Evolutionary conservation across 2,329 filamentous ascomycete species (phyloP), one percentile per base, ranked within the genome.

Genomic region (Coniochaeta ligniaria): DNA sequence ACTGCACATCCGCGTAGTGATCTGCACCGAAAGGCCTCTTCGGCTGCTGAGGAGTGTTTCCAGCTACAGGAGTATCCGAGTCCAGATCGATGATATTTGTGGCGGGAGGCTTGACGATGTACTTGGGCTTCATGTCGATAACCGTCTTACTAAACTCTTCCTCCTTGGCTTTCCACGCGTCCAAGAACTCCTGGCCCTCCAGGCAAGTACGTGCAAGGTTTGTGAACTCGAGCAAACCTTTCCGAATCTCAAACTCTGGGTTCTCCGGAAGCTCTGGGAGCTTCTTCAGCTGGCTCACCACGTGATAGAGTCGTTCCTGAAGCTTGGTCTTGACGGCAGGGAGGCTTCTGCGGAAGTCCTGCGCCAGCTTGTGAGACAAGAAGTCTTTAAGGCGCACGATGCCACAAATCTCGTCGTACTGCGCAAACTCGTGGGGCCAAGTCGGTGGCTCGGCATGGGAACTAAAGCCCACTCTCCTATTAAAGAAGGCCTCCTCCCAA

Each of bases 251-350:
- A 0, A 86, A 76, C n/a, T 86, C 81, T 0, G 92, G 83, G 50
- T 92, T 90, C 0, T 77, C 73, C 0, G 89, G 88, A 0, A 90
- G 81, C 41, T 91, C 87, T 0, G 90, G 90, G 0, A 93, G 79
- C 0, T 73, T 74, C 0, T 70, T 64, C 0, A 96, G 78, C 60
- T 88, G 75, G 0, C 68, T 66, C 1, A 84, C 76, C 2, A 92
- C 83, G 0, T 77, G 69, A 0, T 72, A 63, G 0, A 89, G 78
- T 6, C 83, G 76, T 0, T 66, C 65, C 4, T 80, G 74, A 0
- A 84, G 75, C 56, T 86, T 86, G 1, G 74, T 72, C 62, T 83
- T 74, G 72, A 87, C 69, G n/a, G 70, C 65, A 0, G 72, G 63
- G 1, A 69, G 65, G 61, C 70, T 82, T 52, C 78, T 78, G 0